A percentile compares a stretch with the other conserved stretches of the same genome.
Evolutionary conservation across 1,284 basidiomycete species (phyloP).

Genomic region (Marasmius fiardii): DNA sequence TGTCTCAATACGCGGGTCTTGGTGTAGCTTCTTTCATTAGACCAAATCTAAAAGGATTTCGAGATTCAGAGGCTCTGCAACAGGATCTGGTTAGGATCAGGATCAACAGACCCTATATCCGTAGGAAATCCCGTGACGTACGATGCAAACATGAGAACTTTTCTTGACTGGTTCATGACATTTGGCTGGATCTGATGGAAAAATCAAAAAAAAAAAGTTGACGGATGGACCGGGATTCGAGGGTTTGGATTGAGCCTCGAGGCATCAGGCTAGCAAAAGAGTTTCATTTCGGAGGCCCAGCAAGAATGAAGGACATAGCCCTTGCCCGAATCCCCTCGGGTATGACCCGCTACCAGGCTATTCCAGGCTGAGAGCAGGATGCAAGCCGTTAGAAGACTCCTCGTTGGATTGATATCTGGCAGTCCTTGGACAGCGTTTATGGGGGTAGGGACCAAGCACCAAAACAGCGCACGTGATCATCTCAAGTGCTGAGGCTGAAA

Average conservation of each 20-base stretch:
- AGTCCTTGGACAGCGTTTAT: no score
- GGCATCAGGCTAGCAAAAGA: no score
- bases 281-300: no score
- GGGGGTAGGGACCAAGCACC: no score
- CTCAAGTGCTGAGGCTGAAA: no score
- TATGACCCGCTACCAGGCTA: not conserved
- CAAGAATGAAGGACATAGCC: not conserved
- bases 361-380: not conserved
- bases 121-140: constrained; percentile 1
- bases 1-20: constrained; percentile 2
- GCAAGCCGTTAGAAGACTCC: not conserved
- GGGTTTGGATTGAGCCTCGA: no score
- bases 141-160: not conserved
- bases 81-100: not conserved
- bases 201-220: not conserved
- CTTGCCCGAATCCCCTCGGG: not conserved
- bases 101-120: not conserved
- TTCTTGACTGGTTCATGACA: constrained; percentile 3
- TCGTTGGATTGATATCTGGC: no score
- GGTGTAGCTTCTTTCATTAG: constrained; percentile 7
- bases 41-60: constrained; percentile 4
- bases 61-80: constrained; percentile 6
- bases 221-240: no score
- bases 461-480: no score
- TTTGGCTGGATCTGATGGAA: constrained; percentile 3